Evolutionary conservation across 768 basidiomycete genomes (phyloP), one percentile per base, ranked within the genome.

Genomic region (Boletus vermiculosoides): DNA sequence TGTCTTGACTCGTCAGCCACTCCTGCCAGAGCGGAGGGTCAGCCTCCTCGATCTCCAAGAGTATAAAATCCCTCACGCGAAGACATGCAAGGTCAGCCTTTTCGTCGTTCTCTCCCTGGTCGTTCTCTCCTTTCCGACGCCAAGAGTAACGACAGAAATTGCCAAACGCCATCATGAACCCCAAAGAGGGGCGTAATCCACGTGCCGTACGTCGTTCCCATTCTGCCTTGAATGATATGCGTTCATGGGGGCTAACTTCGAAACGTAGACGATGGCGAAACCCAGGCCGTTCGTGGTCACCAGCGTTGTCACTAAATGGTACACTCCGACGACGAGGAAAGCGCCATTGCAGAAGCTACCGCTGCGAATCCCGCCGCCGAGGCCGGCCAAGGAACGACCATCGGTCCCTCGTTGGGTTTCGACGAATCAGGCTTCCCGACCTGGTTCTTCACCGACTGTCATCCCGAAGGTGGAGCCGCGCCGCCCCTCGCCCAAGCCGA

Each of bases 281-380:
- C 16, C 20, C 1, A 60, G 10, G n/a, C 52, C 57, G 5, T 66
- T 66, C 18, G 61, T 63, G 22, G 61, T 65, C 8, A 18, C 30
- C 9, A 46, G 50, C 11, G 0, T 58, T 0, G 15, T 31, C 23
- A 47, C 52, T n/a, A 54, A 57, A 18, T 45, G 61, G 4, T 45
- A 51, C 5, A 44, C 42, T 12, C 18, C 50, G 1, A 22, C 40
- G 10, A 31, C 13, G 5, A 57, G 18, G 20, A 54, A 33, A 13
- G 2, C 48, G 0, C 22, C 39, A 0, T 3, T 20, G 7, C 20
- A 22, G 34, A 37, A 12, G 42, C 22, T 3, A 16, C 22, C 39
- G 6, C 13, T 23, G 42, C 36, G 16, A 6, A 28, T 44, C 30
- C 20, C 34, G 3, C 9, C 7, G 3, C 13, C 13, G 5, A 18